Evolutionary conservation across 2,329 filamentous ascomycete genomes (phyloP).

Genomic region (Colletotrichum melonis): DNA sequence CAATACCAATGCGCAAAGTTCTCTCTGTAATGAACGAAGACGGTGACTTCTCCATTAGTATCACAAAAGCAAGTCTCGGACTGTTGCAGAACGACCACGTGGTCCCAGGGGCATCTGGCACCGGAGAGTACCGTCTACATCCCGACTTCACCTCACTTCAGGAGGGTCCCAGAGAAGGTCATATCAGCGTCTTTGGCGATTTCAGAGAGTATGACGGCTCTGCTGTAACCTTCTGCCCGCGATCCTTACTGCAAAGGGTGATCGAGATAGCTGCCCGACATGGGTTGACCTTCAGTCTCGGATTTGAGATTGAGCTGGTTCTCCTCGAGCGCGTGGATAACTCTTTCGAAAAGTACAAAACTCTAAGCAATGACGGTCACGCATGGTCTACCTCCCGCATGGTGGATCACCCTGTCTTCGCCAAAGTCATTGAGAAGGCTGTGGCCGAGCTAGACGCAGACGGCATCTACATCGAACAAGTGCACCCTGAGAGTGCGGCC

Average conservation of each 20-base stretch:
- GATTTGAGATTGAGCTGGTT: slow-evolving; percentile 86
- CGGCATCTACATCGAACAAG: slow-evolving; percentile 76
- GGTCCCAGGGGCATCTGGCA: slow-evolving; percentile 64
- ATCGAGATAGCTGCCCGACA: slow-evolving; percentile 62
- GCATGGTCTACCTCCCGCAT: slow-evolving; percentile 77
- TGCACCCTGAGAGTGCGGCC: slow-evolving; percentile 78
- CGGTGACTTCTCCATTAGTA: slow-evolving; percentile 62
- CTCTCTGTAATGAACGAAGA: slow-evolving; percentile 56
- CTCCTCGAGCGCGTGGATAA: slow-evolving; percentile 66
- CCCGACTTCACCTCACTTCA: slow-evolving; percentile 74
- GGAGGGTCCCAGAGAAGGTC: slow-evolving; percentile 66
- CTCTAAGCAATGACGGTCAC: slow-evolving; percentile 70
- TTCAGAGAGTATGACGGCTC: slow-evolving; percentile 70
- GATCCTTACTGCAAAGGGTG: slow-evolving; percentile 68
- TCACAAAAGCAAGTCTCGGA: slow-evolving; percentile 73
- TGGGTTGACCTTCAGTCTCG: slow-evolving; percentile 71
- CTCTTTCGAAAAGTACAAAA: slow-evolving; percentile 47
- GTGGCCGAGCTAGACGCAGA: slow-evolving; percentile 67
- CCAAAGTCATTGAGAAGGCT: slow-evolving; percentile 74
- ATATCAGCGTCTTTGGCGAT: slow-evolving; percentile 74
- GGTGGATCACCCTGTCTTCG: slow-evolving; percentile 67
- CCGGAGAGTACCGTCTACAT: slow-evolving; percentile 74
- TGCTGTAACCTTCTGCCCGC: slow-evolving; percentile 69
- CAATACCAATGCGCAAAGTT: slow-evolving; percentile 73
- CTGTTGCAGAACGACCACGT: slow-evolving; percentile 75